phyloP scores from a whole-genome alignment of 2,329 filamentous ascomycete genomes.

The Polytolypa hystricis region DNA sequence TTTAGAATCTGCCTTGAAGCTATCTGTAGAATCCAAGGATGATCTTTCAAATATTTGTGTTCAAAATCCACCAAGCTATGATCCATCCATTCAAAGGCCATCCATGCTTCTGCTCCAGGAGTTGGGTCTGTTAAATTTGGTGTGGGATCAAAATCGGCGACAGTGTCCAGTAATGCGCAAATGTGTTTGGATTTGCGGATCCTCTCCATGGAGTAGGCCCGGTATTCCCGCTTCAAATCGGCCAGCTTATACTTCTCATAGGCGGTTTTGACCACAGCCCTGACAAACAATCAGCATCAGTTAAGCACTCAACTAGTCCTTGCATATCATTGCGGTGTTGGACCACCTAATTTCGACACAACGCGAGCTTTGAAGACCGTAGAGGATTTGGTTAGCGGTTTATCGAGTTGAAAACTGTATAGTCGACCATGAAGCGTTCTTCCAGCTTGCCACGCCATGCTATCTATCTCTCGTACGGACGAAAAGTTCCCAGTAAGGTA shows the following conservation, averaged over 20 bases:
- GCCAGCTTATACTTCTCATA: conserved; percentile 5
- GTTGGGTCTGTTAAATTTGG: conserved; percentile 3
- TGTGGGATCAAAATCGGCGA: conserved; percentile 3
- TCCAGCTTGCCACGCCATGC: conserved; percentile 6
- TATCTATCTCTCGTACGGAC: not conserved
- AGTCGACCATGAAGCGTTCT: conserved; percentile 6
- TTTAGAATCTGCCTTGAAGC: conserved; percentile 7
- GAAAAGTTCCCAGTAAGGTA: not conserved
- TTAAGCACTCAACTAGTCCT: not conserved
- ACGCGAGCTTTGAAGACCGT: conserved; percentile 8
- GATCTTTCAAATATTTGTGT: conserved; percentile 6
- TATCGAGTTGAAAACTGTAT: conserved; percentile 7
- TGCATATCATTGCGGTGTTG: conserved; percentile 6
- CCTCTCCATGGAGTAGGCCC: not conserved
- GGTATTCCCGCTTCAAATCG: conserved; percentile 5
- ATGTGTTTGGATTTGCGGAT: conserved; percentile 1
- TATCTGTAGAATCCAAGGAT: conserved; percentile 7
- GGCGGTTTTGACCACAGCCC: conserved; percentile 7
- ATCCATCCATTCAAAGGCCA: conserved; percentile 5
- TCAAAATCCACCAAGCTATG: conserved; percentile 5
- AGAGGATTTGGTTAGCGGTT: conserved; percentile 7
- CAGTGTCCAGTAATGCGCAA: not conserved
- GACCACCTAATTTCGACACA: conserved; percentile 4
- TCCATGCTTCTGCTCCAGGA: conserved; percentile 1
- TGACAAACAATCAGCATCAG: conserved; percentile 5